Conservation (phyloP, 2,329 filamentous ascomycete species). For the Neurospora crassa region DNA sequence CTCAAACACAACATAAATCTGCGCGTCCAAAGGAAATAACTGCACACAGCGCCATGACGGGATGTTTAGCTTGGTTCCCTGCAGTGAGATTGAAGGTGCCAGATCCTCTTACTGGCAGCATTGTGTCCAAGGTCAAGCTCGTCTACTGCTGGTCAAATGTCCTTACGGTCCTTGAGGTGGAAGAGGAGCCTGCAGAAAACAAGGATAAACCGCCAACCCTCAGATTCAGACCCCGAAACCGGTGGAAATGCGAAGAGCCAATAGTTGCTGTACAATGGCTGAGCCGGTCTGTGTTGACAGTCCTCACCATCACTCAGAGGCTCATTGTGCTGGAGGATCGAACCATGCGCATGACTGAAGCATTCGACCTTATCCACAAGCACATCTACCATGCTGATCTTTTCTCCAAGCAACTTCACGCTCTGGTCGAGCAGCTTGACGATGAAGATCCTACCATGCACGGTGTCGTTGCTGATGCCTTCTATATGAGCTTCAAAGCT, state of each 20-base stretch:
- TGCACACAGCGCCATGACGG: slow-evolving; percentile 84
- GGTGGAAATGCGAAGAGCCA: slow-evolving; percentile 90
- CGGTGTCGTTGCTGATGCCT: slow-evolving; percentile 91
- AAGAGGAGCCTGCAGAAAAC: slow-evolving; percentile 58
- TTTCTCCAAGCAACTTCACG: slow-evolving; percentile 79
- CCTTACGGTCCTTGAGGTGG: slow-evolving; percentile 84
- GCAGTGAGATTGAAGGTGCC: slow-evolving; percentile 81
- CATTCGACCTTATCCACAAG: slow-evolving; percentile 83
- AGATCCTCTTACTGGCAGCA: slow-evolving; percentile 55
- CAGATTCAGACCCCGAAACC: slow-evolving; percentile 70
- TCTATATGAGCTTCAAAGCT: slow-evolving; percentile 93
- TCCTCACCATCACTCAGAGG: slow-evolving; percentile 89
- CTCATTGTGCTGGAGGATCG: slow-evolving; percentile 87
- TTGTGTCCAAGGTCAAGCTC: slow-evolving; percentile 72
- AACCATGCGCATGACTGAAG: slow-evolving; percentile 83
- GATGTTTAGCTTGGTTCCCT: slow-evolving; percentile 94
- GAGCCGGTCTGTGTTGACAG: slow-evolving; percentile 80
- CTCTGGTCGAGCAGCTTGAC: slow-evolving; percentile 77
- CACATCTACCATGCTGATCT: slow-evolving; percentile 87
- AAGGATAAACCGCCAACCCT: slow-evolving; percentile 71
- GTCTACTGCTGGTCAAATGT: slow-evolving; percentile 99
- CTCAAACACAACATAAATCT: slow-evolving; percentile 93
- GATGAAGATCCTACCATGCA: slow-evolving; percentile 86
- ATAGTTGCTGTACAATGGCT: slow-evolving; percentile 97
- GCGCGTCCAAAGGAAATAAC: slow-evolving; percentile 83